These are phyloP conservation scores for Euptelea pleiosperma DNA, from an alignment of 164 flowering plant genomes.

Conservation along the genomic window DNA sequence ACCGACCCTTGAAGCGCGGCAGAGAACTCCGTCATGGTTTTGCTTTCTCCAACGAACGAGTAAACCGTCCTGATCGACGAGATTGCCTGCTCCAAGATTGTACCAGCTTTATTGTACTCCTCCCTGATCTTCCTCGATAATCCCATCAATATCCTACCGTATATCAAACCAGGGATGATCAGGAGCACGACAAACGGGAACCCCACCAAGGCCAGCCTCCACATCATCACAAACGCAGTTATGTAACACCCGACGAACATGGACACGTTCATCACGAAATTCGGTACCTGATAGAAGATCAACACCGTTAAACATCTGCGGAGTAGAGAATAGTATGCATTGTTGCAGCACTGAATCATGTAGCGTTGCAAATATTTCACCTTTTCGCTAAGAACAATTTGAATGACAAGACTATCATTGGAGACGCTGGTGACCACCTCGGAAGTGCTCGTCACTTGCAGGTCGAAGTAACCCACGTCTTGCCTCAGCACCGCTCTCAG, in stretches of 20 bases:
- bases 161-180: constrained; percentile 75
- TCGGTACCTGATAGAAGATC: constrained; percentile 66
- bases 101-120: constrained; percentile 65
- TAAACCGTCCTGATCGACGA: constrained; percentile 82
- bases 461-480: constrained; percentile 79
- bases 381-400: constrained; percentile 79
- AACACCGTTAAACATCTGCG: too few species aligned
- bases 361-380: too few species aligned
- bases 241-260: constrained; percentile 60
- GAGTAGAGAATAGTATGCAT: too few species aligned
- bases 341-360: neutral
- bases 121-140: constrained; percentile 53
- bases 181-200: constrained; percentile 60
- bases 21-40: constrained; percentile 52
- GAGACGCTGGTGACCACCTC: constrained; percentile 75
- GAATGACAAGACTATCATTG: constrained; percentile 73
- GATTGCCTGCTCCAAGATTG: constrained; percentile 73
- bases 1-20: constrained; percentile 62
- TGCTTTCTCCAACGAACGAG: constrained; percentile 73
- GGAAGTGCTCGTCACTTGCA: constrained; percentile 64
- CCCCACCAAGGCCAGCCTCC: constrained; percentile 76
- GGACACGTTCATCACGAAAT: constrained; percentile 63
- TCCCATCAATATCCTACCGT: constrained; percentile 61
- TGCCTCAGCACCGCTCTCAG: constrained; percentile 79
- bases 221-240: constrained; percentile 48